phyloP scores from a whole-genome alignment of 139 green algal genomes.

The Haematococcus sp. region DNA sequence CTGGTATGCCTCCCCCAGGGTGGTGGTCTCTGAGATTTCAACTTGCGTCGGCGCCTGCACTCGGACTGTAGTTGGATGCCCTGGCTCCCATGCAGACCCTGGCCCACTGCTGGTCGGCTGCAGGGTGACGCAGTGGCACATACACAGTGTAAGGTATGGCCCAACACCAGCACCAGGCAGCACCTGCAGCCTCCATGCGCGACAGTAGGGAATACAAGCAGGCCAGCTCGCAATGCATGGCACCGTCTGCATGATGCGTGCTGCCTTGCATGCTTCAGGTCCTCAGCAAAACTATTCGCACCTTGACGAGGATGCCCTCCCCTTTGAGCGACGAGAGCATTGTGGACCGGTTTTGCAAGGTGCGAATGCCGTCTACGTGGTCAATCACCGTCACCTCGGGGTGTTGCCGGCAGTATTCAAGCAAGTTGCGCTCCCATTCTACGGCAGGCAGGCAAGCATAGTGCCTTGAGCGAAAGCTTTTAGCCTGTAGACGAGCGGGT shows the following conservation, averaged over 20 bases:
- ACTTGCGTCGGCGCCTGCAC: slow-evolving; percentile 26
- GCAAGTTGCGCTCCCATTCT: slow-evolving; percentile 69
- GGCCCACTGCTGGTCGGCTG: too few species aligned
- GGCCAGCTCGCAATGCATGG: too few species aligned
- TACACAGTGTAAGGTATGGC: too few species aligned
- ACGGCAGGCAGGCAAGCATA: not conserved
- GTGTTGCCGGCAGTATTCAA: slow-evolving; percentile 48
- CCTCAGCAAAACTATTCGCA: slow-evolving; percentile 2
- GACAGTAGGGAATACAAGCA: too few species aligned
- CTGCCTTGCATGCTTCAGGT: not conserved
- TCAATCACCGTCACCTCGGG: slow-evolving; percentile 62
- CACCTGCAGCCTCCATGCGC: too few species aligned
- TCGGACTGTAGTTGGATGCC: not conserved
- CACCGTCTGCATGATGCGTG: not conserved
- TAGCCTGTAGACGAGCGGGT: not conserved
- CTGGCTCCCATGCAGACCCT: too few species aligned
- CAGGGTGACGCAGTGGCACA: too few species aligned
- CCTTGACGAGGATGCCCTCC: slow-evolving; percentile 18
- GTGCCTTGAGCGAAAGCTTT: not conserved
- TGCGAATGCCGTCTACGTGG: slow-evolving; percentile 41
- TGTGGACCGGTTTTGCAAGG: slow-evolving; percentile 54
- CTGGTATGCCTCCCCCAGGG: slow-evolving; percentile 20
- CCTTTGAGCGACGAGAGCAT: slow-evolving; percentile 57
- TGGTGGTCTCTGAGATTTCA: slow-evolving; percentile 40
- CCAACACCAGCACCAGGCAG: too few species aligned